Conservation (phyloP, 1,284 basidiomycete genomes). For the Coniferiporia sulphurascens region DNA sequence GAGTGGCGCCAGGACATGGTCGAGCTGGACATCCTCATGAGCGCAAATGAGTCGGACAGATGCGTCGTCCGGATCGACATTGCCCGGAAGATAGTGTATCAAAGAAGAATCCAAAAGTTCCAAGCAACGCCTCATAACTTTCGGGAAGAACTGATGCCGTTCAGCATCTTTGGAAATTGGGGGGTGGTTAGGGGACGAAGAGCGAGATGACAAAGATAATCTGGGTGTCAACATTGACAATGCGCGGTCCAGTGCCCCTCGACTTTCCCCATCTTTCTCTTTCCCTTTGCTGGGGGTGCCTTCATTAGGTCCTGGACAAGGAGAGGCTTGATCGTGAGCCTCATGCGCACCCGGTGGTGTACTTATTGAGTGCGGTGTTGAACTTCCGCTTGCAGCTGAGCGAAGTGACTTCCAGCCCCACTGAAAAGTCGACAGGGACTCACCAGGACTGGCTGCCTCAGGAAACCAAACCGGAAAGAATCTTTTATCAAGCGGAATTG, state of each 20-base stretch:
- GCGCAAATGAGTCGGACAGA: conserved; percentile 48
- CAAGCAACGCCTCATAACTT: conserved; percentile 57
- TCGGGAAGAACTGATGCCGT: conserved; percentile 26
- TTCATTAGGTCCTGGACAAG: background rate
- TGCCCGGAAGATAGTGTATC: conserved; percentile 60
- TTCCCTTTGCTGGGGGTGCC: background rate
- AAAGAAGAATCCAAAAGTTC: conserved; percentile 62
- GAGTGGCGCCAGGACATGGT: conserved; percentile 74
- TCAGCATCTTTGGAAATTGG: background rate
- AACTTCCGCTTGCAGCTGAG: conserved; percentile 1
- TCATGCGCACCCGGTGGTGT: background rate
- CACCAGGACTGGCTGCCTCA: background rate
- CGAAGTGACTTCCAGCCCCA: background rate
- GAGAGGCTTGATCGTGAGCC: background rate
- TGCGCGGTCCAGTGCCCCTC: conserved; percentile 57
- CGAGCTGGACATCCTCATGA: conserved; percentile 53
- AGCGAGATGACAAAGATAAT: conserved; percentile 48
- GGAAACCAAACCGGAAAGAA: conserved; percentile 51
- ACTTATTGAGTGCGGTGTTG: background rate
- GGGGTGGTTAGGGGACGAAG: conserved; percentile 38
- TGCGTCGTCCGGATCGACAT: conserved; percentile 55
- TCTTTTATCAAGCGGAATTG: conserved; percentile 55
- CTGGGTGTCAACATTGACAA: conserved; percentile 53
- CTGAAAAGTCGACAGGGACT: background rate
- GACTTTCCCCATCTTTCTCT: conserved; percentile 11